Evolutionary conservation across 2,329 filamentous ascomycete genomes (phyloP), one percentile per base, ranked within the genome.

Genomic region (Verruconis gallopava): DNA sequence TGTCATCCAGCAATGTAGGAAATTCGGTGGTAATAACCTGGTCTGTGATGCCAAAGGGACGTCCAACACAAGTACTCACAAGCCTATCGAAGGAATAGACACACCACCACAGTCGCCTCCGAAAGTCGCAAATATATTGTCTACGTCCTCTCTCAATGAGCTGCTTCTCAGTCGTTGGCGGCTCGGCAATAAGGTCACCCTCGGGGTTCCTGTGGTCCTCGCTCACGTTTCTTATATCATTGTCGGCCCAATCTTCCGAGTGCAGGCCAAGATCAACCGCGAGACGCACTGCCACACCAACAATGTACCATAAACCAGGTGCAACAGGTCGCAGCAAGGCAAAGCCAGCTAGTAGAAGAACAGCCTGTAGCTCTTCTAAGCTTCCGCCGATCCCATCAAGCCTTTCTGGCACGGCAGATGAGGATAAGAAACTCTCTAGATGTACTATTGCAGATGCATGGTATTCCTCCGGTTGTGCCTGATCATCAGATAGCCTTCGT

Each of bases 11-110:
- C 42, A 88, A 62, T 3, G 85, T 94, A 1, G 89, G 89, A 49
- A 95, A 93, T 54, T 94, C 85, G 1, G 89, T 95, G 12, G 89
- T 96, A 53, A 96, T 85, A 48, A 93, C 85, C 57, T 93, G 84
- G 63, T 96, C 91, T n/a, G 82, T 88, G 48, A 96, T 85, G 21
- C 89, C 88, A 54, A 95, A 93, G 4, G 89, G 91, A 43, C 89
- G 72, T 28, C 89, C 89, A 19, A 96, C 89, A 51, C 88, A 95
- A 17, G 85, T 88, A 54, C 85, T 91, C 39, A 96, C 89, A 4
- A 96, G 76, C n/a, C 89, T 76, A 60, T 96, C 89, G 43, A 96
- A 77, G 4, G 85, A 89, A 61, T 96, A 96, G 2, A 88, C 88
- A 63, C 86, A 94, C 89, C 91, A 96, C 86, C 88, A 96, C 12